Evolutionary conservation across 2,329 filamentous ascomycete species (phyloP), one percentile per base, ranked within the genome.

Genomic region (Alternaria metachromatica): DNA sequence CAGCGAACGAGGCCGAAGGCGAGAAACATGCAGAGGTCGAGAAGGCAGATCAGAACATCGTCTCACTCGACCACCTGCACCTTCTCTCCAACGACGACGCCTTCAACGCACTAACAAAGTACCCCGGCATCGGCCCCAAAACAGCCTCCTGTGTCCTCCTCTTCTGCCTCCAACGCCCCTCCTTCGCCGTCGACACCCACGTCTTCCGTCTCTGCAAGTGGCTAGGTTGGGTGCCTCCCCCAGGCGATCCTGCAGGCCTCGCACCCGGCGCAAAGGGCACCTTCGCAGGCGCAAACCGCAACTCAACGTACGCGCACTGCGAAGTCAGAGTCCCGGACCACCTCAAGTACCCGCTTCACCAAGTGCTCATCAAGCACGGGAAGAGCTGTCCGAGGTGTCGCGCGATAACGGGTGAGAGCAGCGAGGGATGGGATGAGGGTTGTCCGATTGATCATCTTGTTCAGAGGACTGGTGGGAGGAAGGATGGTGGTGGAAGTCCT

Each of bases 111-210:
- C 80, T 90, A 58, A 81, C 86, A 26, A 85, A 84, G 26, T 89
- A 86, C 65, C 87, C 87, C 2, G 88, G 88, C 5, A 89, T 90
- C 48, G 88, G 88, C 0, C 85, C 86, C n/a, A 90, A 90, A 72
- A 90, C 88, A 0, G 88, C 88, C 4, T 87, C 87, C 3, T 90
- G 88, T 66, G 88, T 90, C 5, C 78, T 88, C 7, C 82, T 90
- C 2, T 90, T 90, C 79, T 90, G 88, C 71, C 82, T 90, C 7
- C 87, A 88, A 69, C 84, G 88, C 0, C 88, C 88, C 3, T 86
- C 83, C 58, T 90, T 90, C 67, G 88, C 88, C 0, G 88, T 90
- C 9, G 88, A 90, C 67, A 90, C 88, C 2, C 88, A 90, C 74
- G 88, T 90, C 63, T 90, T 89, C 72, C 85, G 88, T 2, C 83